Evolutionary conservation across 768 basidiomycete species (phyloP).

Genomic region (Exsudoporus frostii): DNA sequence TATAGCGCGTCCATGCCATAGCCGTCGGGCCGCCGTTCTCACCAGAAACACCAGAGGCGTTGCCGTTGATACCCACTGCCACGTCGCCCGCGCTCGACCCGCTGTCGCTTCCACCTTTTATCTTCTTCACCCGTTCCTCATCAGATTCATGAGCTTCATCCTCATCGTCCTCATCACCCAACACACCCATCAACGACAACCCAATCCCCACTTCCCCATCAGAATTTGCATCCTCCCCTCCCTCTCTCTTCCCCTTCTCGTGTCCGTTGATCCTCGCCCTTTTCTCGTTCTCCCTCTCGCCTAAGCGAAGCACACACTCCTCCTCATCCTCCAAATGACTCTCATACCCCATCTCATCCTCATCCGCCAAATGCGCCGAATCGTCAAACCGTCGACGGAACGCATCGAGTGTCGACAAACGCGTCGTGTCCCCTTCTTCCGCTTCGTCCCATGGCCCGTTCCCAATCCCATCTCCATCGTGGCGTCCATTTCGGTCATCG

Average conservation of each 20-base stretch:
- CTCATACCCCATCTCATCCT: neutral
- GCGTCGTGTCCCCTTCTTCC: constrained; percentile 20
- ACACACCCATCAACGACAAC: constrained; percentile 58
- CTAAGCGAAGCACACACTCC: neutral
- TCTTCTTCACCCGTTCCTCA: constrained; percentile 5
- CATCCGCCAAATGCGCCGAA: constrained; percentile 4
- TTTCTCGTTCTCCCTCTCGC: constrained; percentile 5
- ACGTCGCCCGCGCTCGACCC: constrained; percentile 2
- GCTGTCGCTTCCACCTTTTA: neutral
- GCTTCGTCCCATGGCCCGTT: neutral
- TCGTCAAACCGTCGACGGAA: constrained; percentile 22
- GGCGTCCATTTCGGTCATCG: neutral
- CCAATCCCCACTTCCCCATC: constrained; percentile 71
- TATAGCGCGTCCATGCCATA: constrained; percentile 30
- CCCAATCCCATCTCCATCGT: neutral
- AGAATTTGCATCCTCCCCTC: constrained; percentile 34
- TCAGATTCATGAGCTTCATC: constrained; percentile 12
- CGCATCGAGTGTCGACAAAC: constrained; percentile 25
- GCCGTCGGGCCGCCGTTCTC: constrained; percentile 9
- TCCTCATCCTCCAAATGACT: constrained; percentile 8
- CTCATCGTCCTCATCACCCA: constrained; percentile 31
- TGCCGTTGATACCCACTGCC: constrained; percentile 2
- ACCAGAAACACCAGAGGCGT: neutral
- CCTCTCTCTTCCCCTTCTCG: neutral
- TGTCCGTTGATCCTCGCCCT: neutral